Conservation (phyloP, 164 flowering plant genomes). For the Tetrastigma voinierianum region DNA sequence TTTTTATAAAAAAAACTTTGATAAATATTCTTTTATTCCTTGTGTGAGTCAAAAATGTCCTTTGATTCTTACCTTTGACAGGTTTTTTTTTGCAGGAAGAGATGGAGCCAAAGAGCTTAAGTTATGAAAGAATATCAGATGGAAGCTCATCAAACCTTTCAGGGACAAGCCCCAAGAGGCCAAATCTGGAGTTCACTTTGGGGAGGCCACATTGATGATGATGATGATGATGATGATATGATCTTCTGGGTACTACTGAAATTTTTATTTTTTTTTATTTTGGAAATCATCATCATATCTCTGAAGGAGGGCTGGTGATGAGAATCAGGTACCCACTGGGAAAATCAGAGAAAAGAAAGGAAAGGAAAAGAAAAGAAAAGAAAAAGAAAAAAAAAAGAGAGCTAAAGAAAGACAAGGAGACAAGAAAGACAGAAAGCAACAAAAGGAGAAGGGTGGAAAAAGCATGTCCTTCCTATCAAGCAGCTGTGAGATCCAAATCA, state of each 20-base stretch:
- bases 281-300: slow-evolving; percentile 47
- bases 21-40: slow-evolving; percentile 24
- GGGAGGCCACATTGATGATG: slow-evolving; percentile 60
- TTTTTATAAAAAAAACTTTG: too few relatives aligned
- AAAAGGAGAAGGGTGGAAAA: slow-evolving; percentile 35
- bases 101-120: slow-evolving; percentile 53
- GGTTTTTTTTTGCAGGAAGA: slow-evolving; percentile 37
- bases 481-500: slow-evolving; percentile 48
- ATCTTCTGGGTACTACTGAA: slow-evolving; percentile 23
- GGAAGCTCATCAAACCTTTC: slow-evolving; percentile 45
- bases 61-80: slow-evolving; percentile 20
- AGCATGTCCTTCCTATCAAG: slow-evolving; percentile 39
- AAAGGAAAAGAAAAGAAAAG: slow-evolving; percentile 12
- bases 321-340: slow-evolving; percentile 65
- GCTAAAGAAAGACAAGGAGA: slow-evolving; percentile 59
- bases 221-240: neutral
- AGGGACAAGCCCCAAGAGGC: slow-evolving; percentile 65
- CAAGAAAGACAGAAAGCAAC: slow-evolving; percentile 72
- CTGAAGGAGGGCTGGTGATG: slow-evolving; percentile 19
- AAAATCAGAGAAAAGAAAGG: slow-evolving; percentile 35
- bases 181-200: slow-evolving; percentile 89
- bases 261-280: slow-evolving; percentile 24
- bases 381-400: slow-evolving; percentile 24
- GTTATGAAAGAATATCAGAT: slow-evolving; percentile 62
- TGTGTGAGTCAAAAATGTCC: slow-evolving; percentile 28